These are phyloP conservation scores for Carallia pectinifolia DNA, from an alignment of 345 rosid species.

Conservation along the genomic window DNA sequence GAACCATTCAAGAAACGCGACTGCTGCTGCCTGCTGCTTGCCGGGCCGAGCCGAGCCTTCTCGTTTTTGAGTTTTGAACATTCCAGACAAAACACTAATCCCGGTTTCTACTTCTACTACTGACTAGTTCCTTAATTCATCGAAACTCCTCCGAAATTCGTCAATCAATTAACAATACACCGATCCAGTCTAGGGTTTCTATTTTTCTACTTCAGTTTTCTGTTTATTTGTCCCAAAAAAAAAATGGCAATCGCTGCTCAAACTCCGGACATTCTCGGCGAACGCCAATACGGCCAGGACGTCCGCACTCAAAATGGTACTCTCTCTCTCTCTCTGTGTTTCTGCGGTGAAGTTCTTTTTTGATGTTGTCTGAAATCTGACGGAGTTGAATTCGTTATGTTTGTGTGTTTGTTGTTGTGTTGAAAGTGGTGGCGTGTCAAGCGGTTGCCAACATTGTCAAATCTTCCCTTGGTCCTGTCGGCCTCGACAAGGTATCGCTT, in stretches of 20 bases:
- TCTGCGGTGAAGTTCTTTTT: background rate
- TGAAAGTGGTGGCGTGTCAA: conserved; percentile 83
- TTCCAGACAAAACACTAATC: background rate
- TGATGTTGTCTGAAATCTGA: background rate
- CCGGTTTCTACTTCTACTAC: background rate
- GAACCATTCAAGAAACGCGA: too few relatives aligned
- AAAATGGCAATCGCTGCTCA: conserved; percentile 59
- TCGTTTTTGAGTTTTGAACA: background rate
- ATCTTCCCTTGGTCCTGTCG: conserved; percentile 95
- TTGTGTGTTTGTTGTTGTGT: conserved; percentile 1
- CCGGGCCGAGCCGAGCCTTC: too few relatives aligned
- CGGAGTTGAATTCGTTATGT: background rate
- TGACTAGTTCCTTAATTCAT: background rate
- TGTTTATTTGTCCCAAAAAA: background rate
- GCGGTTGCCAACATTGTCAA: conserved; percentile 94
- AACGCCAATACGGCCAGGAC: conserved; percentile 89
- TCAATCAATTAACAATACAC: background rate
- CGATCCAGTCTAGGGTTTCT: conserved; percentile 32
- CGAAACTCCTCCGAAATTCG: background rate
- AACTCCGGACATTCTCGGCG: conserved; percentile 85
- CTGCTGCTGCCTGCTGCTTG: too few relatives aligned
- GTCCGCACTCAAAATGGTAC: conserved; percentile 95
- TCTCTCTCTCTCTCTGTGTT: background rate
- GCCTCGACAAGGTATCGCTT: conserved; percentile 91
- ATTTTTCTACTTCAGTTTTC: background rate